Conservation (phyloP, 352 stramenopile genomes). For the Phytophthora sojae region DNA sequence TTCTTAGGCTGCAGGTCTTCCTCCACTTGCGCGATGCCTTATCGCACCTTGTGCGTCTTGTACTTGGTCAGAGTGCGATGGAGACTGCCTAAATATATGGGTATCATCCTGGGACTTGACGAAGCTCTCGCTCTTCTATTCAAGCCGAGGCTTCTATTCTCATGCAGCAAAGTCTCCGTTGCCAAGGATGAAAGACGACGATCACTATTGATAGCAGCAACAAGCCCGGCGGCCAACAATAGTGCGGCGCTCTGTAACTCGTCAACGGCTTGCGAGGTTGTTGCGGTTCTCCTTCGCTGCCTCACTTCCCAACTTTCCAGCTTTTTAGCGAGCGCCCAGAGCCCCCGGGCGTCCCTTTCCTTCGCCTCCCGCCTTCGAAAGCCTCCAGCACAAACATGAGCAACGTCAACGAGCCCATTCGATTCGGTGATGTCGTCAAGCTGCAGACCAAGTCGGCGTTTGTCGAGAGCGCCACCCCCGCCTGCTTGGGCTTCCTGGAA, state of each 20-base stretch:
- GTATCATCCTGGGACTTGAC: constrained; percentile 9
- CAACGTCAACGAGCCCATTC: constrained; percentile 38
- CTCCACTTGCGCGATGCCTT: background rate
- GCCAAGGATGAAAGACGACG: background rate
- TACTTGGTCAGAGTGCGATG: constrained; percentile 2
- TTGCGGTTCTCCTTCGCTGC: background rate
- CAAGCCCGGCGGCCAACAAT: constrained; percentile 18
- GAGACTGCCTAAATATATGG: constrained; percentile 17
- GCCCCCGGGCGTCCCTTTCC: background rate
- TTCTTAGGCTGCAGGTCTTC: background rate
- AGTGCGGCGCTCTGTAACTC: constrained; percentile 1
- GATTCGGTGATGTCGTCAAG: constrained; percentile 67
- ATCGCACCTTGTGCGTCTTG: constrained; percentile 1
- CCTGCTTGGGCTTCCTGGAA: constrained; percentile 60
- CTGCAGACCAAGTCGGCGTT: constrained; percentile 50
- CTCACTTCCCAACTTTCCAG: constrained; percentile 45
- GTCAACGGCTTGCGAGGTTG: constrained; percentile 22
- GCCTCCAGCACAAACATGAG: constrained; percentile 31
- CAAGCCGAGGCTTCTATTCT: constrained; percentile 2
- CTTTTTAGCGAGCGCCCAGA: constrained; percentile 18
- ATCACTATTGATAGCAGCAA: constrained; percentile 35
- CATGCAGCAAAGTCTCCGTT: background rate
- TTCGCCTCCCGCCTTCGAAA: constrained; percentile 5
- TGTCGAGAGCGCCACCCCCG: constrained; percentile 23
- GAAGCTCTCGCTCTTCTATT: background rate